These are phyloP conservation scores for Pezicula radicicola DNA, from an alignment of 2,329 filamentous ascomycete genomes.

Conservation along the genomic window DNA sequence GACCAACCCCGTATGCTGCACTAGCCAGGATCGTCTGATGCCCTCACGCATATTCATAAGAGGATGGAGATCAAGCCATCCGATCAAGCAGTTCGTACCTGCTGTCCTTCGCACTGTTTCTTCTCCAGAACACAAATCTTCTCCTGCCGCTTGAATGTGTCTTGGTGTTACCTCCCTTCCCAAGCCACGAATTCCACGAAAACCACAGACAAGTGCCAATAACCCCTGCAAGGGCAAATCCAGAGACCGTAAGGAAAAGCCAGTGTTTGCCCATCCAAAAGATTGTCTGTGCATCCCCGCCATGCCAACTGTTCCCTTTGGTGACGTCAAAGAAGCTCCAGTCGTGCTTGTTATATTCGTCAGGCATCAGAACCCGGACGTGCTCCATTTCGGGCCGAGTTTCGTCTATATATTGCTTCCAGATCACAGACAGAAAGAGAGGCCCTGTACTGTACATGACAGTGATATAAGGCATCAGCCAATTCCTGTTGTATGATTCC, in stretches of 20 bases:
- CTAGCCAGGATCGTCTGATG: constrained; percentile 20
- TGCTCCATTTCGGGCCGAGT: constrained; percentile 46
- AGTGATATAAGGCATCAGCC: constrained; percentile 64
- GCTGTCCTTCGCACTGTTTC: constrained; percentile 18
- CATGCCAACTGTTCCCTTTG: constrained; percentile 44
- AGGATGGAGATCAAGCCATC: constrained; percentile 17
- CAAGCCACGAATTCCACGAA: constrained; percentile 24
- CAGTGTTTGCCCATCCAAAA: constrained; percentile 46
- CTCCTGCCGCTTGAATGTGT: constrained; percentile 8
- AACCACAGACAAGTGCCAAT: constrained; percentile 23
- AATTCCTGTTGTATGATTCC: constrained; percentile 65
- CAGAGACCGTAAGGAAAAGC: constrained; percentile 31
- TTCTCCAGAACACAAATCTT: constrained; percentile 20
- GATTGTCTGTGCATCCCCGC: constrained; percentile 41
- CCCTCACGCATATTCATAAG: constrained; percentile 4
- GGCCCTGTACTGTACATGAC: constrained; percentile 80
- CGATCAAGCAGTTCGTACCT: constrained; percentile 28
- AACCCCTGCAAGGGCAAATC: constrained; percentile 27
- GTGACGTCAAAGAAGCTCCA: constrained; percentile 68
- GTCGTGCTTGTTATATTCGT: constrained; percentile 64
- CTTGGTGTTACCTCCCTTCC: constrained; percentile 9
- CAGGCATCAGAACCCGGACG: constrained; percentile 65
- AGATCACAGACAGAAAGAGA: constrained; percentile 71
- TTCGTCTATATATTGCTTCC: constrained; percentile 67
- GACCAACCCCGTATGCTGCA: constrained; percentile 19